phyloP scores from a whole-genome alignment of 164 flowering plant genomes.

The Magnolia sinica region DNA sequence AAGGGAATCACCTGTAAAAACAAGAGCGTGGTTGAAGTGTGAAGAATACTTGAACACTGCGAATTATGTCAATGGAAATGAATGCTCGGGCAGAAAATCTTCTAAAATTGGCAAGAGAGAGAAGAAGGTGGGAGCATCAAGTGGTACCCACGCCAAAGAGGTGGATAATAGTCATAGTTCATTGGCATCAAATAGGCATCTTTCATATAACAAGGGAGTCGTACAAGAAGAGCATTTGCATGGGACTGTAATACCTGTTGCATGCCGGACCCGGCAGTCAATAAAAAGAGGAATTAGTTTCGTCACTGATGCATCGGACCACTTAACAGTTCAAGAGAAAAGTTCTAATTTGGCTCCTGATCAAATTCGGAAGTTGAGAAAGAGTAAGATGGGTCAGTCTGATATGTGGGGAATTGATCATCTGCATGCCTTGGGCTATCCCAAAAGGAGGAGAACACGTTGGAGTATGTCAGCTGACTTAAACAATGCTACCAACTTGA shows the following conservation, averaged over 20 bases:
- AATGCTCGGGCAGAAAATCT: slow-evolving; percentile 11
- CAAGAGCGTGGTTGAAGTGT: slow-evolving; percentile 11
- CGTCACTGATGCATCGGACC: slow-evolving; percentile 1
- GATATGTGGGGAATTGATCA: slow-evolving; percentile 10
- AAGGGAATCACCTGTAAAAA: slow-evolving; percentile 7
- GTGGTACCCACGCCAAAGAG: slow-evolving; percentile 11
- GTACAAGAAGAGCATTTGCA: slow-evolving; percentile 13
- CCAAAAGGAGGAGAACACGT: slow-evolving; percentile 37
- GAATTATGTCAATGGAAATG: slow-evolving; percentile 10
- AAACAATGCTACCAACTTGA: slow-evolving; percentile 8
- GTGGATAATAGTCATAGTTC: slow-evolving; percentile 5
- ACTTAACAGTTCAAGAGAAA: slow-evolving; percentile 7
- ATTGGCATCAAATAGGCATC: slow-evolving; percentile 3
- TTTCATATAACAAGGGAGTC: slow-evolving; percentile 8
- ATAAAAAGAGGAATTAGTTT: background rate
- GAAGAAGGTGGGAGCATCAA: slow-evolving; percentile 4
- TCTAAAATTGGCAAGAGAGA: slow-evolving; percentile 15
- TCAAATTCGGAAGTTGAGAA: slow-evolving; percentile 13
- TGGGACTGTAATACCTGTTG: slow-evolving; percentile 35
- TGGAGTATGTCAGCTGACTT: slow-evolving; percentile 13
- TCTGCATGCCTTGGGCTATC: slow-evolving; percentile 20
- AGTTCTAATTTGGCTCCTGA: slow-evolving; percentile 6
- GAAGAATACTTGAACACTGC: slow-evolving; percentile 1
- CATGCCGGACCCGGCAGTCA: slow-evolving; percentile 47
- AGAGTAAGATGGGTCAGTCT: slow-evolving; percentile 12